Conservation (phyloP, 1,284 basidiomycete species). For the Leccinum solheimii region DNA sequence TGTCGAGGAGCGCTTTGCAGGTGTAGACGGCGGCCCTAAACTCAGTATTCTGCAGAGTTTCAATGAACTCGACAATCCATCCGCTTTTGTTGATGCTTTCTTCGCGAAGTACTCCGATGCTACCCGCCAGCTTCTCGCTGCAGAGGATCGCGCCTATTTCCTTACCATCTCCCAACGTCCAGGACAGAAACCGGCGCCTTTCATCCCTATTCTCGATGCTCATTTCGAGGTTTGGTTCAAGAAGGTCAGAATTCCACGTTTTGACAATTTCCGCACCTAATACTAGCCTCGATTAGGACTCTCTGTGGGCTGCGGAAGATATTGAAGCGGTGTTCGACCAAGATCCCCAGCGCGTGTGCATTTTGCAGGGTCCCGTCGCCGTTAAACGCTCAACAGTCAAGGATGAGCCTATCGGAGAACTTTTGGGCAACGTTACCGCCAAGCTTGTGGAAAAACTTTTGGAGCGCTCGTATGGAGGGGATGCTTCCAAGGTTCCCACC, state of each 20-base stretch:
- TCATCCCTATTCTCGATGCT: slow-evolving; percentile 95
- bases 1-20: slow-evolving; percentile 96
- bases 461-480: slow-evolving; percentile 79
- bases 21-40: slow-evolving; percentile 80
- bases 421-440: slow-evolving; percentile 86
- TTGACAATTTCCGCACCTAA: slow-evolving; percentile 20
- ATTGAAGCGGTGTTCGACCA: slow-evolving; percentile 98
- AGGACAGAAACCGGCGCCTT: slow-evolving; percentile 97
- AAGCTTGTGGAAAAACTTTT: slow-evolving; percentile 80
- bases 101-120: slow-evolving; percentile 85
- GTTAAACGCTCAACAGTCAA: slow-evolving; percentile 85
- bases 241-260: slow-evolving; percentile 59
- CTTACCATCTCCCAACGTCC: slow-evolving; percentile 92
- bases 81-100: slow-evolving; percentile 78
- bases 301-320: slow-evolving; percentile 97
- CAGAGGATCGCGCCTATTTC: slow-evolving; percentile 96
- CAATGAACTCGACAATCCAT: slow-evolving; percentile 80
- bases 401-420: slow-evolving; percentile 91
- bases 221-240: slow-evolving; percentile 98
- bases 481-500: slow-evolving; percentile 76
- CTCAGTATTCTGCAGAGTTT: slow-evolving; percentile 91
- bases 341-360: slow-evolving; percentile 96
- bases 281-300: slow-evolving; percentile 61
- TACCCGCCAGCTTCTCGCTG: slow-evolving; percentile 84
- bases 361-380: slow-evolving; percentile 95